Percentiles rank a stretch among this genome's conserved stretches.
Conservation (phyloP, 2,329 filamentous ascomycete genomes). For the Nemania sp. region DNA sequence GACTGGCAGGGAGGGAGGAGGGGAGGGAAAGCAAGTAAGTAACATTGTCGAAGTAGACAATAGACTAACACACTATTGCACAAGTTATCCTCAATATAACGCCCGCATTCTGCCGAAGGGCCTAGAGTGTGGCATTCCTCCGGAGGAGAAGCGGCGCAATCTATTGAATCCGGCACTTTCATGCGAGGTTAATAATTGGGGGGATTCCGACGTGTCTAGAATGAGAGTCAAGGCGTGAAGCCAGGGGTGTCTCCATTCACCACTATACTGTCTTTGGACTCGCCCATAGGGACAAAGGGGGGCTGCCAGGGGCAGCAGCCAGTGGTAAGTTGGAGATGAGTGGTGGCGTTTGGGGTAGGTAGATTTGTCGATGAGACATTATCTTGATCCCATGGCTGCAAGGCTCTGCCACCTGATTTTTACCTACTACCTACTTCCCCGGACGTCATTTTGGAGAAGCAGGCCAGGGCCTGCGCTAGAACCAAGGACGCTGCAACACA, state of each 20-base stretch:
- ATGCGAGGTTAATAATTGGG: slow-evolving; percentile 8
- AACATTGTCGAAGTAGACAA: neutral
- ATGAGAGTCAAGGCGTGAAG: no score
- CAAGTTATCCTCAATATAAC: slow-evolving; percentile 8
- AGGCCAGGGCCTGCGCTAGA: neutral
- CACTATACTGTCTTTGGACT: slow-evolving; percentile 1
- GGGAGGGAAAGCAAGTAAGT: no score
- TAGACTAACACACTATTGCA: neutral
- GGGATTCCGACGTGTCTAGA: neutral
- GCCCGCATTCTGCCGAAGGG: slow-evolving; percentile 14
- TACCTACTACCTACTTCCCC: neutral
- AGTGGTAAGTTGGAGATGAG: slow-evolving; percentile 1
- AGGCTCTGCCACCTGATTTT: slow-evolving; percentile 7
- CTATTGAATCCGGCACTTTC: slow-evolving; percentile 12
- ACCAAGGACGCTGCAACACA: slow-evolving; percentile 1
- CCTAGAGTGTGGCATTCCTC: neutral
- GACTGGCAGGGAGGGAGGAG: neutral
- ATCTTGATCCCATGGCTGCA: slow-evolving; percentile 16
- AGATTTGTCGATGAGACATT: neutral
- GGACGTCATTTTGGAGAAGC: neutral
- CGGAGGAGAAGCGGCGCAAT: neutral
- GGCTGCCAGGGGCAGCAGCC: slow-evolving; percentile 9
- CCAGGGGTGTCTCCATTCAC: no score
- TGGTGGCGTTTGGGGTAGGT: slow-evolving; percentile 18
- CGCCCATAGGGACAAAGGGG: slow-evolving; percentile 6